These are phyloP conservation scores for Paulownia fortunei DNA, from an alignment of 257 asterid genomes.

Conservation along the genomic window DNA sequence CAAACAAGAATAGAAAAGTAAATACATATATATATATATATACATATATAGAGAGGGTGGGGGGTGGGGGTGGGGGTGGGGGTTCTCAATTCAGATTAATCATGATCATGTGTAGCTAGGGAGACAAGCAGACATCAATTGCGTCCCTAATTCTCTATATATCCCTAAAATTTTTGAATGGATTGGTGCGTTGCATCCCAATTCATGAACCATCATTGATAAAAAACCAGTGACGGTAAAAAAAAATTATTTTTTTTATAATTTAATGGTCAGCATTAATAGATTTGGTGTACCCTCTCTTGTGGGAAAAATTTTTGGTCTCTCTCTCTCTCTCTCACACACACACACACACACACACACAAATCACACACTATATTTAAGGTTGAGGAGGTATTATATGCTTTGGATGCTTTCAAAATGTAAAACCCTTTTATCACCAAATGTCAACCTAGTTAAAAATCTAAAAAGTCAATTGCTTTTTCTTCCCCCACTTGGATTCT, in stretches of 20 bases:
- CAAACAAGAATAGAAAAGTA: no score
- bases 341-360: not conserved
- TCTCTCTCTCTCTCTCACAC: not conserved
- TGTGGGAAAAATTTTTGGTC: no score
- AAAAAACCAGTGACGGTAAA: no score
- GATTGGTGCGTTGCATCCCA: no score
- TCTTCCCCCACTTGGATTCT: conserved; percentile 52
- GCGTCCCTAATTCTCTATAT: not conserved
- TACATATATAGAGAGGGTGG: not conserved
- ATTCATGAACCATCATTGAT: no score
- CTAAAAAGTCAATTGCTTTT: conserved; percentile 54
- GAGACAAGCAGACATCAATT: conserved; percentile 53
- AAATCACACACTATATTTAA: not conserved
- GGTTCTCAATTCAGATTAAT: conserved; percentile 22
- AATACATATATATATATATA: not conserved
- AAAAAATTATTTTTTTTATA: no score
- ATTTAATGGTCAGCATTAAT: no score
- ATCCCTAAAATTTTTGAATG: not conserved
- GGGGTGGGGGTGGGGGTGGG: no score
- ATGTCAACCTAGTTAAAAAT: conserved; percentile 64
- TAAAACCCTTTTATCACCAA: conserved; percentile 43
- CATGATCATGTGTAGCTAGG: conserved; percentile 40
- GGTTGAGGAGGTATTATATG: conserved; percentile 21
- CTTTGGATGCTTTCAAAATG: conserved; percentile 62
- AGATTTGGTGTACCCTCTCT: no score